phyloP scores from a whole-genome alignment of 768 basidiomycete genomes.

The Termitomyces titanicus region DNA sequence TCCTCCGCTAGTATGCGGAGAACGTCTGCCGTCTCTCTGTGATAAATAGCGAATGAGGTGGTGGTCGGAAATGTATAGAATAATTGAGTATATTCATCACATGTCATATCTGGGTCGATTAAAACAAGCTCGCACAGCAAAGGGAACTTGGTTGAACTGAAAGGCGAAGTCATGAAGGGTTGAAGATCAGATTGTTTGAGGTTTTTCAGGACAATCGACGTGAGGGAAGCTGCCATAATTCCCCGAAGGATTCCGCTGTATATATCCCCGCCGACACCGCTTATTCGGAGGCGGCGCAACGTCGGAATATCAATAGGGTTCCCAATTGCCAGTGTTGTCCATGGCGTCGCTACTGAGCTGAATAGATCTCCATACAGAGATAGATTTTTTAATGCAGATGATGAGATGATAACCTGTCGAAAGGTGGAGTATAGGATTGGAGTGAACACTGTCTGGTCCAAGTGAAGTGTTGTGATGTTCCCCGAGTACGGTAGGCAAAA shows the following conservation, averaged over 20 bases:
- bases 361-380: conserved; percentile 44
- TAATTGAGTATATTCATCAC: conserved; percentile 23
- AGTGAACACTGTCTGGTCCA: conserved; percentile 37
- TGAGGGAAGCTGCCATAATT: conserved; percentile 35
- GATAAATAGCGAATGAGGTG: conserved; percentile 26
- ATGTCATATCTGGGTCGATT: conserved; percentile 37
- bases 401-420: conserved; percentile 28
- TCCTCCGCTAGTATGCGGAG: conserved; percentile 23
- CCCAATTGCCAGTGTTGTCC: conserved; percentile 18
- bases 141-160: conserved; percentile 24
- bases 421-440: conserved; percentile 34
- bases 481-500: conserved; percentile 36
- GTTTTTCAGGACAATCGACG: conserved; percentile 39
- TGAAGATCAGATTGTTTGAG: conserved; percentile 40
- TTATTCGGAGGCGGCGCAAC: conserved; percentile 39
- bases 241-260: conserved; percentile 35
- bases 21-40: conserved; percentile 19
- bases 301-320: conserved; percentile 28
- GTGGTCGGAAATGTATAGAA: conserved; percentile 31
- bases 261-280: conserved; percentile 30
- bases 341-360: conserved; percentile 10
- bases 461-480: conserved; percentile 36
- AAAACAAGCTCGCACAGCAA: conserved; percentile 34
- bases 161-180: conserved; percentile 24
- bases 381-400: conserved; percentile 32